A percentile compares a stretch with the other conserved stretches of the same genome.
phyloP scores from a whole-genome alignment of 352 stramenopile genomes.

The Phytophthora cryptogea region DNA sequence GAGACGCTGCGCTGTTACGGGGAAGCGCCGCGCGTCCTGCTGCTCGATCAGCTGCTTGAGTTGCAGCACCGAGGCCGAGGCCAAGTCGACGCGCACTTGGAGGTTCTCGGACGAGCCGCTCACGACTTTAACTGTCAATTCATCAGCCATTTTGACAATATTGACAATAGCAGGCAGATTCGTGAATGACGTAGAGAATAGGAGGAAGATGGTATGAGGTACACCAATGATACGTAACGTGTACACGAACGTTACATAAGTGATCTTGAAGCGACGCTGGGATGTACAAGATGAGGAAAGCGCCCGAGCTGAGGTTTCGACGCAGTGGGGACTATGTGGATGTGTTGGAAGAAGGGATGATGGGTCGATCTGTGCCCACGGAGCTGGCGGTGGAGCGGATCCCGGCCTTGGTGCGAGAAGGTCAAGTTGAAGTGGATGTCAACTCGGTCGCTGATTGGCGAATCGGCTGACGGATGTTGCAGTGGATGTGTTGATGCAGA shows the following conservation, averaged over 20 bases:
- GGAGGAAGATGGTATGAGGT: no score
- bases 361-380: not conserved
- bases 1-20: constrained; percentile 70
- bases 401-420: constrained; percentile 51
- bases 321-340: not conserved
- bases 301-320: constrained; percentile 1
- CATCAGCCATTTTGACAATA: constrained; percentile 48
- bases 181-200: not conserved
- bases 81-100: constrained; percentile 47
- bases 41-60: constrained; percentile 74
- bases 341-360: not conserved
- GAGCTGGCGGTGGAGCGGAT: constrained; percentile 44
- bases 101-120: constrained; percentile 63
- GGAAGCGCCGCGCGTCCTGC: constrained; percentile 60
- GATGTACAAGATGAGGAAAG: constrained; percentile 6
- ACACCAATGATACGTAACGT: not conserved
- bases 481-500: constrained; percentile 40
- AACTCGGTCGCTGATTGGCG: constrained; percentile 1
- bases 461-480: not conserved
- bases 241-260: constrained; percentile 1
- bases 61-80: constrained; percentile 50
- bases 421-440: constrained; percentile 24
- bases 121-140: constrained; percentile 78
- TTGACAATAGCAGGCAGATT: not conserved
- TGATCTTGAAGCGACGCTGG: constrained; percentile 24